phyloP scores from a whole-genome alignment of 306 rosid genomes.

The Pyrus pyrifolia region DNA sequence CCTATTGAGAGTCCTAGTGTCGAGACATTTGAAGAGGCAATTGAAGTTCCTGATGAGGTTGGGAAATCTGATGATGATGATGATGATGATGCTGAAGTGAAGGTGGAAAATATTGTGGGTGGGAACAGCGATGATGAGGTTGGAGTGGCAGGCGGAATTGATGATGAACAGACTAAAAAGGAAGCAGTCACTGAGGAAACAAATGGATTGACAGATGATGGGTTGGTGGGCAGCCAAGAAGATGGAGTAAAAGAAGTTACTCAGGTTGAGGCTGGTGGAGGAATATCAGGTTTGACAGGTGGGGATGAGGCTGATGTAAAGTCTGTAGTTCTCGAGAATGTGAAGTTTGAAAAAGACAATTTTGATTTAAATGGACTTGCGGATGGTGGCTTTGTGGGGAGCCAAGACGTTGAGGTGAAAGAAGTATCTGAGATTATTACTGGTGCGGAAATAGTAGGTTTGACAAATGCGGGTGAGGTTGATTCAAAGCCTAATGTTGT shows the following conservation, averaged over 20 bases:
- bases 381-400: conserved; percentile 1
- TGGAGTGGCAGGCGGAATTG: conserved; percentile 23
- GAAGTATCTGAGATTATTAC: conserved; percentile 24
- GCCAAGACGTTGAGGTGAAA: conserved; percentile 26
- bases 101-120: conserved; percentile 2
- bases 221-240: conserved; percentile 12
- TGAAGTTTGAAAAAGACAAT: conserved; percentile 19
- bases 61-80: neutral
- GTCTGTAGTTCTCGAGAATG: conserved; percentile 3
- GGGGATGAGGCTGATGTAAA: conserved; percentile 21
- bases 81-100: conserved; percentile 5
- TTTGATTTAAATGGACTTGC: conserved; percentile 15
- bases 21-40: conserved; percentile 49
- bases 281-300: conserved; percentile 17
- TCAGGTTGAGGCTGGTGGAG: conserved; percentile 24
- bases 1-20: conserved; percentile 27
- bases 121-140: conserved; percentile 5
- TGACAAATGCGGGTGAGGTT: conserved; percentile 20
- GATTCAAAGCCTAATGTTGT: conserved; percentile 16
- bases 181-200: conserved; percentile 23
- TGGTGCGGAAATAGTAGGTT: conserved; percentile 18
- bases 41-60: conserved; percentile 9
- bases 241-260: conserved; percentile 31
- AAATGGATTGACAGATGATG: conserved; percentile 13
- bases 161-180: conserved; percentile 27